Evolutionary conservation across 78 protist species (phyloP).

Genomic region (Creolimax fragrantissima): DNA sequence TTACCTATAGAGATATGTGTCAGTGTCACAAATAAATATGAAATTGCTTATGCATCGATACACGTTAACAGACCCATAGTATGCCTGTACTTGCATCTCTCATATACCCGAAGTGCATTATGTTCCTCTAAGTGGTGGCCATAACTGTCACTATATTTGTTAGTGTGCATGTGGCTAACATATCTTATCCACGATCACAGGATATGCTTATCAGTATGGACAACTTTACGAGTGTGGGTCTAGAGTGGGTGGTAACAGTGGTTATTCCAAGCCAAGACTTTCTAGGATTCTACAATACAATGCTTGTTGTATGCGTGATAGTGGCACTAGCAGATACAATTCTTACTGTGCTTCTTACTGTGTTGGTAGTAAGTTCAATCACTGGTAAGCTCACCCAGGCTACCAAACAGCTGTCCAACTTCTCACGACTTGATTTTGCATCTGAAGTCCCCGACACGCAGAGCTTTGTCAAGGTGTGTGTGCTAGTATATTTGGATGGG

Average conservation of each 20-base stretch:
- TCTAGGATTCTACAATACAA: background rate
- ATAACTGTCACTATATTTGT: too few relatives aligned
- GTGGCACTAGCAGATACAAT: background rate
- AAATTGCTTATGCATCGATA: too few relatives aligned
- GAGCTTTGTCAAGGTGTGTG: background rate
- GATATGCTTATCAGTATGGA: background rate
- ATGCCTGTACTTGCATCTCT: too few relatives aligned
- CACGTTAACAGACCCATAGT: too few relatives aligned
- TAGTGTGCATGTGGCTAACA: too few relatives aligned
- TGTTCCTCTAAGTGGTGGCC: too few relatives aligned
- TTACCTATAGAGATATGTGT: too few relatives aligned
- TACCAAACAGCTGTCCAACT: background rate
- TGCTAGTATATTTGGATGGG: too few relatives aligned
- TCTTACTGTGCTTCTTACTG: background rate
- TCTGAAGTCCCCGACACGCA: background rate
- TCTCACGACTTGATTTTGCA: background rate
- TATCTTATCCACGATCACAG: background rate
- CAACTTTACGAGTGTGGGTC: background rate
- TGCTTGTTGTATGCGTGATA: background rate
- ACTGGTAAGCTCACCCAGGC: background rate
- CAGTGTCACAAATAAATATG: too few relatives aligned
- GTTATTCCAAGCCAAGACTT: background rate
- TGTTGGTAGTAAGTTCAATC: background rate
- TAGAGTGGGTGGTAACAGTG: background rate
- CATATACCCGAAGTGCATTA: too few relatives aligned